Evolutionary conservation across 257 asterid species (phyloP).

Genomic region (Solanum pinnatisectum): DNA sequence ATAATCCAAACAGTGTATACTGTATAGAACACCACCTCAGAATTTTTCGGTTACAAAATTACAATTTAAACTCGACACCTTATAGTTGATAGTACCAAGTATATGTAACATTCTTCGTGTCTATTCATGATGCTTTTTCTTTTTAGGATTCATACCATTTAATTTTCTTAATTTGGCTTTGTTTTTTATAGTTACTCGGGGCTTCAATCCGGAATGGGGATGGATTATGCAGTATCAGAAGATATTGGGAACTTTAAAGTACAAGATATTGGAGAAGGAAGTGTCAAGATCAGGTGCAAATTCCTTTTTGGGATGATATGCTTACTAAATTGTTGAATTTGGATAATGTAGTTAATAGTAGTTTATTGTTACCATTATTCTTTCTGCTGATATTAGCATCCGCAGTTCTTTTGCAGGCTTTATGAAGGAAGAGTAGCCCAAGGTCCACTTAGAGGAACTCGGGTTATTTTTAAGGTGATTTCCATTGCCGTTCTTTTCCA

Average conservation of each 20-base stretch:
- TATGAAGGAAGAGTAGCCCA: slow-evolving; percentile 85
- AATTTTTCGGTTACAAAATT: neutral
- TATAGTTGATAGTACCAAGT: neutral
- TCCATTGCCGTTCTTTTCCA: neutral
- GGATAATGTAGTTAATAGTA: neutral
- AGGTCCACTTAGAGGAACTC: slow-evolving; percentile 75
- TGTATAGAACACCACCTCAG: neutral
- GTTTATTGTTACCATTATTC: neutral
- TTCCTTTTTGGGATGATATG: neutral
- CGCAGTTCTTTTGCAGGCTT: slow-evolving; percentile 77
- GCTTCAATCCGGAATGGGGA: slow-evolving; percentile 27
- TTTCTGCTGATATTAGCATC: slow-evolving; percentile 37
- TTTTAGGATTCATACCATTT: neutral
- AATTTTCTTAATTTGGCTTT: neutral
- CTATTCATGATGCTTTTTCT: neutral
- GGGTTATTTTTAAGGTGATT: slow-evolving; percentile 79
- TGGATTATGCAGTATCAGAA: slow-evolving; percentile 26
- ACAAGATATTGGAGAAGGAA: slow-evolving; percentile 90
- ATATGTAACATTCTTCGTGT: neutral
- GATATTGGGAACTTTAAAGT: slow-evolving; percentile 49
- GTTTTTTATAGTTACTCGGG: slow-evolving; percentile 62
- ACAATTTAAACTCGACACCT: neutral
- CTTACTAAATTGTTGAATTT: neutral
- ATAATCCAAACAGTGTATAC: neutral
- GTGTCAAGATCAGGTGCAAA: slow-evolving; percentile 63